Base-by-base conservation (phyloP, 1,284 basidiomycete genomes). In the Coniferiporia weirii region DNA sequence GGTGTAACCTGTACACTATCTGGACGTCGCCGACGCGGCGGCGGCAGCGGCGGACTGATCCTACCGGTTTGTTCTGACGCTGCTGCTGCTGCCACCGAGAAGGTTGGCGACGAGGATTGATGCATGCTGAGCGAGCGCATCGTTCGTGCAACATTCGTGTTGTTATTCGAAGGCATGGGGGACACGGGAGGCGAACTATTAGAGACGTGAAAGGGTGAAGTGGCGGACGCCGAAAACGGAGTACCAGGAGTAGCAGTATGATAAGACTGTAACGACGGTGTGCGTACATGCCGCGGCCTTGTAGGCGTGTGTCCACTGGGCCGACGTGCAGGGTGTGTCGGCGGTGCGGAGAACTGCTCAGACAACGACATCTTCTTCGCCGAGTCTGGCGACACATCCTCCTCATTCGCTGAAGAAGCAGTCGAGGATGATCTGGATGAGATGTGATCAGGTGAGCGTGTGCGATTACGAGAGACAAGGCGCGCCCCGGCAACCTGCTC, bases 291-390 rank as follows among this genome's bases (percentile, higher is more conserved):
- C 38, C 38, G 38, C 9, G 38, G 38, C 38, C 12, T 40, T 40
- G 38, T 40, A 7, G 38, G 38, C 7, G 47, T 27, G 38, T 51
- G 58, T 19, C n/a, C 45, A 36, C 60, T 57, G 4, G 72, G 65
- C 59, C 80, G 79, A 34, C 82, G 77, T 62, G 80, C 79, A 0
- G 86, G 85, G 66, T 88, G 86, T 4, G 69, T 79, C 0, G 83
- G 84, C 0, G 83, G 82, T 0, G 76, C 68, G 60, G 64, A 64
- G 55, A 54, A 62, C 5, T 70, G 70, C n/a, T 70, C 68, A 10
- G 66, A 67, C 38, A 65, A 62, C 17, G 64, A 64, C n/a, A 63
- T 61, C 15, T 55, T 38, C 27, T 15, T 17, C 19, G 10, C 19
- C n/a, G 20, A 35, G 9, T 27, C 17, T 35, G 20, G 10, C n/a